Evolutionary conservation across 768 basidiomycete species (phyloP), one percentile per base, ranked within the genome.

Genomic region (Leccinum obscurum): DNA sequence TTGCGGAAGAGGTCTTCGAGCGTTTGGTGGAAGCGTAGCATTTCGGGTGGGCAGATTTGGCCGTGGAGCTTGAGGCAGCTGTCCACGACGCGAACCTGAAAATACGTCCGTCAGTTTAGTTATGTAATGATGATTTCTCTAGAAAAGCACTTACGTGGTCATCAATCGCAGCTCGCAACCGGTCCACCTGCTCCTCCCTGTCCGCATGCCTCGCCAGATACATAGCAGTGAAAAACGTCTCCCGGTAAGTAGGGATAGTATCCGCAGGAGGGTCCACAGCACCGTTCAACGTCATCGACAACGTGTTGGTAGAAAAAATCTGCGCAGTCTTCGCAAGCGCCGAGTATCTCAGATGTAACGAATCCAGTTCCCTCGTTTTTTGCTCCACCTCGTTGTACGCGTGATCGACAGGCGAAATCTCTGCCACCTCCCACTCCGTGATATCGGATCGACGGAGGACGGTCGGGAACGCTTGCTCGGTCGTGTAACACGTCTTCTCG

Each of bases 1-100:
- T 89, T 91, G 57, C 79, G 83, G 80, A 93, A 94, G 74, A 94
- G 89, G 62, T 83, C 87, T 70, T 92, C 88, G 50, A 98, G 79
- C 0, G 93, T 93, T 60, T 89, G 87, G 70, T 98, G 95, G 82
- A 98, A 98, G 5, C 87, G 83, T n/a, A 89, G 77, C 83, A 97
- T 96, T 71, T 95, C 93, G 13, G 85, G 83, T 0, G 92, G 85
- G 70, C 93, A 95, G 32, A 96, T 76, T 50, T 85, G 81, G 2
- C 86, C 87, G 70, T 98, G 95, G 6, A 98, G 81, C 65, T 84
- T 85, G 56, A 98, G 80, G 69, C 93, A 95, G 56, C 83, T 85
- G 62, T 94, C 90, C 53, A 98, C 90, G 53, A 89, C 84, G 50
- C 87, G 85, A 35, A 90, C 86, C 86, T 93, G 65, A 44, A 59